These are phyloP conservation scores for Phytophthora colocasiae DNA, from an alignment of 352 stramenopile genomes.

Conservation along the genomic window DNA sequence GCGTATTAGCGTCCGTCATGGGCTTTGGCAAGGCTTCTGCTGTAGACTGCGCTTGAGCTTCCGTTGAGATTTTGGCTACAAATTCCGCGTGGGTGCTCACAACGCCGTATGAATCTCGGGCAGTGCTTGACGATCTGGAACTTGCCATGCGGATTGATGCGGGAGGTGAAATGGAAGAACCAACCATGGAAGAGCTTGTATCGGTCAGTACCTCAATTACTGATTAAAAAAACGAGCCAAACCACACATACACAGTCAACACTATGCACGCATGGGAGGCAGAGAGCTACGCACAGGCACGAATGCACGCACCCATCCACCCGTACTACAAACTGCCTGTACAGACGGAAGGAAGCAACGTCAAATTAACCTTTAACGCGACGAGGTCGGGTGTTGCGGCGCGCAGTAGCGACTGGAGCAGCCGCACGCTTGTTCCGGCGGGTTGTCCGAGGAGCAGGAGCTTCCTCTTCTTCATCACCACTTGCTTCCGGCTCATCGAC, in stretches of 20 bases:
- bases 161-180: conserved; percentile 34
- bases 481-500: conserved; percentile 34
- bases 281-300: conserved; percentile 45
- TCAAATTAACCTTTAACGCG: conserved; percentile 77
- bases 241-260: conserved; percentile 58
- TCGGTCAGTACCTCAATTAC: conserved; percentile 68
- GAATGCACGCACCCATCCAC: conserved; percentile 40
- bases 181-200: conserved; percentile 55
- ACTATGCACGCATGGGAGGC: conserved; percentile 50
- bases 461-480: conserved; percentile 34
- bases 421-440: conserved; percentile 43
- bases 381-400: conserved; percentile 47
- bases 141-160: conserved; percentile 24
- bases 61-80: conserved; percentile 3
- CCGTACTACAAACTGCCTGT: conserved; percentile 40
- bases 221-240: conserved; percentile 50
- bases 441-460: conserved; percentile 23
- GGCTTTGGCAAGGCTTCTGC: neutral
- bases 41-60: conserved; percentile 9
- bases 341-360: conserved; percentile 37
- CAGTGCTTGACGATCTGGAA: conserved; percentile 32
- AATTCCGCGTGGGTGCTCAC: conserved; percentile 10
- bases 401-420: conserved; percentile 18
- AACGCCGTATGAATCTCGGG: conserved; percentile 13
- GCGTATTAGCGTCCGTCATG: conserved; percentile 6